These are phyloP conservation scores for Saturnispora mendoncae DNA, from an alignment of 805 yeast genomes.

Conservation along the genomic window DNA sequence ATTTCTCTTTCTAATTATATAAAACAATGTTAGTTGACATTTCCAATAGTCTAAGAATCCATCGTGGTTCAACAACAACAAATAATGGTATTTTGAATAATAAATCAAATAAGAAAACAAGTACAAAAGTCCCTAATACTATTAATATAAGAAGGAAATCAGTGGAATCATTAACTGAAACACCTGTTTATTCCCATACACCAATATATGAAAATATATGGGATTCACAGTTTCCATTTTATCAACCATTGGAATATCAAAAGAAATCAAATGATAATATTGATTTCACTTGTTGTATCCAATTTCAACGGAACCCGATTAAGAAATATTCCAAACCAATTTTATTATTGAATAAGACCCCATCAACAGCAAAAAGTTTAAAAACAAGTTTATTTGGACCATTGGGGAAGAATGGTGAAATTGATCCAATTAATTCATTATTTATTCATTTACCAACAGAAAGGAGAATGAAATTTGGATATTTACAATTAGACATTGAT, in stretches of 20 bases:
- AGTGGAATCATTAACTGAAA: conserved; percentile 5
- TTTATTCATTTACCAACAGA: conserved; percentile 8
- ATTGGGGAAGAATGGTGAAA: conserved; percentile 1
- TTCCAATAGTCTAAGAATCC: conserved; percentile 10
- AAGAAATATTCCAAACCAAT: conserved; percentile 16
- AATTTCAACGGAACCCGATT: conserved; percentile 11
- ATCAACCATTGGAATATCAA: conserved; percentile 1
- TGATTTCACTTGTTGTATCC: conserved; percentile 12
- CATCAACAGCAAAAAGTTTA: conserved; percentile 1
- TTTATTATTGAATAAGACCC: not conserved
- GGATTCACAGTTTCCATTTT: conserved; percentile 15
- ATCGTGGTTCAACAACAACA: not conserved
- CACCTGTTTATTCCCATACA: conserved; percentile 14
- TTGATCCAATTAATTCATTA: conserved; percentile 11
- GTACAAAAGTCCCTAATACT: too few species aligned
- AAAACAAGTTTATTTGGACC: conserved; percentile 6
- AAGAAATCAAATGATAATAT: conserved; percentile 8
- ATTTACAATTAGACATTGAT: conserved; percentile 8
- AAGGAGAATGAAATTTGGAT: conserved; percentile 13
- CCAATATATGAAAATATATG: conserved; percentile 5
- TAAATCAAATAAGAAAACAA: not conserved
- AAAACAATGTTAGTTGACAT: conserved; percentile 16
- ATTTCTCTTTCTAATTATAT: too few species aligned
- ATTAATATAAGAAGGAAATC: too few species aligned
- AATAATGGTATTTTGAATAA: not conserved